Evolutionary conservation across 1,284 basidiomycete species (phyloP).

Genomic region (Sphaerobolus stellatus): DNA sequence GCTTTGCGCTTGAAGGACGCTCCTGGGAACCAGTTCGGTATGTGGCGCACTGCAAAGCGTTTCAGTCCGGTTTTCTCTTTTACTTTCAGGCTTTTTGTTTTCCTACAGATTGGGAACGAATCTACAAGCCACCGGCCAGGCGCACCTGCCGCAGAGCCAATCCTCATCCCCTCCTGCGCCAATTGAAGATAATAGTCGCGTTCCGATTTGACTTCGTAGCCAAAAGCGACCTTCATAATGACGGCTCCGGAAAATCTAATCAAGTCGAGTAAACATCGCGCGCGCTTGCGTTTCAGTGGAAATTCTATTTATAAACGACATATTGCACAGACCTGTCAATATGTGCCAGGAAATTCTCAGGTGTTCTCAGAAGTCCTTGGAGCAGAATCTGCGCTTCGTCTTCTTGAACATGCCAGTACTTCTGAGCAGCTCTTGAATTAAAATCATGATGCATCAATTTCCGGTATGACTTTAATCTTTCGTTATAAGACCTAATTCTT

Average conservation of each 20-base stretch:
- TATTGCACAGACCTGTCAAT: slow-evolving; percentile 7
- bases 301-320: background rate
- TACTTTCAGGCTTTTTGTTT: too few species aligned
- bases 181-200: slow-evolving; percentile 34
- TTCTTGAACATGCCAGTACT: slow-evolving; percentile 35
- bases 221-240: slow-evolving; percentile 40
- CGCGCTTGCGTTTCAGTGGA: background rate
- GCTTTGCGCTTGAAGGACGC: slow-evolving; percentile 29
- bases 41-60: slow-evolving; percentile 33
- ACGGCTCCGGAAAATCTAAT: slow-evolving; percentile 31
- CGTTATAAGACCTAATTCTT: slow-evolving; percentile 4
- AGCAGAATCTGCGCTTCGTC: slow-evolving; percentile 40
- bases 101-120: slow-evolving; percentile 23
- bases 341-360: slow-evolving; percentile 36
- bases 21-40: slow-evolving; percentile 45
- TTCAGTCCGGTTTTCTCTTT: too few species aligned
- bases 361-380: slow-evolving; percentile 34
- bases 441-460: slow-evolving; percentile 38
- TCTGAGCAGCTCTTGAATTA: slow-evolving; percentile 31
- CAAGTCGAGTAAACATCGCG: background rate
- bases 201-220: slow-evolving; percentile 33
- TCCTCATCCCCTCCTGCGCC: slow-evolving; percentile 14
- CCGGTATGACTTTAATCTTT: slow-evolving; percentile 40
- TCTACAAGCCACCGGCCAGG: slow-evolving; percentile 26
- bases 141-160: slow-evolving; percentile 9